phyloP scores from a whole-genome alignment of 176 grass and related monocot species.

The Alopecurus myosuroides region DNA sequence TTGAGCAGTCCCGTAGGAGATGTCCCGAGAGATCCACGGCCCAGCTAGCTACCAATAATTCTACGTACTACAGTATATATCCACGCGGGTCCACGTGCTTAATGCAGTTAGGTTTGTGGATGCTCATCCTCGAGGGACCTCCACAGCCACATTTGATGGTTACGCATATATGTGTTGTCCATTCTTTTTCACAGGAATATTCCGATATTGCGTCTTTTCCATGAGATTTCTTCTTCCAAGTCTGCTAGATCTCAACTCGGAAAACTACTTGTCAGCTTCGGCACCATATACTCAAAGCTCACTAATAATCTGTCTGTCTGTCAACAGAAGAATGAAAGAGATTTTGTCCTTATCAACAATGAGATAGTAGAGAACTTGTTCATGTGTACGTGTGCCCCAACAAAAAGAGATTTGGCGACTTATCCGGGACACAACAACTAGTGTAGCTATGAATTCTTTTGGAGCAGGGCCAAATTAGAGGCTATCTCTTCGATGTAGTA shows the following conservation, averaged over 20 bases:
- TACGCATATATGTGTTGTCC: neutral
- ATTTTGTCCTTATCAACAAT: neutral
- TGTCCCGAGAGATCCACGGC: too few species aligned
- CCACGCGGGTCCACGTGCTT: neutral
- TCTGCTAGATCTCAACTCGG: neutral
- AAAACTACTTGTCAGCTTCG: neutral
- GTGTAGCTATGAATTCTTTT: neutral
- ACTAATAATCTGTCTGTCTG: neutral
- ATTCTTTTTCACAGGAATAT: slow-evolving; percentile 10
- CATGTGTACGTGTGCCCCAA: too few species aligned
- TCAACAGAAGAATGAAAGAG: neutral
- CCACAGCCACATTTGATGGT: neutral
- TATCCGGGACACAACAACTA: neutral
- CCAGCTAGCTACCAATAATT: neutral
- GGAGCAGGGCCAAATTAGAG: neutral
- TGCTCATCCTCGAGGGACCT: neutral
- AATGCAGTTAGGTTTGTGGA: neutral
- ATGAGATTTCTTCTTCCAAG: neutral
- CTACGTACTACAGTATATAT: too few species aligned
- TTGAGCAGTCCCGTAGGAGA: too few species aligned
- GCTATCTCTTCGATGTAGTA: neutral
- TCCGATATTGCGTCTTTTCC: neutral
- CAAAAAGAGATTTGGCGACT: neutral
- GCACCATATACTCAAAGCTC: neutral
- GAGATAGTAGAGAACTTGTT: neutral